Conservation (phyloP, 345 rosid species). For the Ceriops decandra region DNA sequence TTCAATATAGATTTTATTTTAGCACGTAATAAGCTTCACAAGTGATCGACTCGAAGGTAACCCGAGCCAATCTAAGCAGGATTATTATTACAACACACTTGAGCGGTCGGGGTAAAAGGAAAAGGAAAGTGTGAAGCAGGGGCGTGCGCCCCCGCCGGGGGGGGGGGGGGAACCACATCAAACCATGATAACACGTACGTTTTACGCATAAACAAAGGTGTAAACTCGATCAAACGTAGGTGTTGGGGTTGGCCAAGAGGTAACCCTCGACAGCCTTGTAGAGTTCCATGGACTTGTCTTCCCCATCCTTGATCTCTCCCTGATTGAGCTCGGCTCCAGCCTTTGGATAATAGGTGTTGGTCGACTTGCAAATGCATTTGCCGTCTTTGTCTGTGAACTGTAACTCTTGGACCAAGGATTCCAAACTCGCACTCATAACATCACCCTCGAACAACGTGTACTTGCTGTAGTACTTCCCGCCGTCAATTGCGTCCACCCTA, state of each 20-base stretch:
- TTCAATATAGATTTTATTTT: too few species aligned
- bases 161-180: too few species aligned
- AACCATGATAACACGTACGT: too few species aligned
- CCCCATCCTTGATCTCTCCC: not conserved
- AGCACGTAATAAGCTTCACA: too few species aligned
- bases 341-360: not conserved
- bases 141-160: too few species aligned
- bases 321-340: not conserved
- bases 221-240: not conserved
- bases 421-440: not conserved
- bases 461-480: not conserved
- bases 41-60: too few species aligned
- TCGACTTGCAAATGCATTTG: not conserved
- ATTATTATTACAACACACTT: too few species aligned
- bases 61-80: too few species aligned
- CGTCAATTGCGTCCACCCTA: not conserved
- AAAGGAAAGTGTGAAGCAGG: too few species aligned
- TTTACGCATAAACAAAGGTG: too few species aligned
- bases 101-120: too few species aligned
- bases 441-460: constrained; percentile 1
- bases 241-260: not conserved
- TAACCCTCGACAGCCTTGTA: not conserved
- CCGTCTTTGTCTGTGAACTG: not conserved
- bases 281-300: not conserved
- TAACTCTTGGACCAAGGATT: not conserved